Evolutionary conservation across 192 early-diverging fungal genomes (phyloP).

Genomic region (Coemansia sp.): DNA sequence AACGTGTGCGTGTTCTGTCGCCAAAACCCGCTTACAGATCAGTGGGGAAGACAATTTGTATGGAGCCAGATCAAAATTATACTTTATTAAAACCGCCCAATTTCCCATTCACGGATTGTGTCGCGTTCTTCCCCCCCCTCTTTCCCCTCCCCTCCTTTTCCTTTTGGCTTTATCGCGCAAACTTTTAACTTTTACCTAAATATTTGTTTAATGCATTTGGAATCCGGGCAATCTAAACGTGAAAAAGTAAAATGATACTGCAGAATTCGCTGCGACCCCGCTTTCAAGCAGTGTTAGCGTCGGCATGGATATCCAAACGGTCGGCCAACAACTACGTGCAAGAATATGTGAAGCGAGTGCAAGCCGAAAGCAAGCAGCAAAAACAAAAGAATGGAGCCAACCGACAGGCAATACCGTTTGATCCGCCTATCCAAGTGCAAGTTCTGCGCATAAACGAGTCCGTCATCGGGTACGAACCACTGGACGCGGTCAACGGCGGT

Average conservation of each 20-base stretch:
- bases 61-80: no score
- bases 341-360: slow-evolving; percentile 33
- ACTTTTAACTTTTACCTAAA: no score
- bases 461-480: slow-evolving; percentile 16
- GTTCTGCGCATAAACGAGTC: slow-evolving; percentile 24
- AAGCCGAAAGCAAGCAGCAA: slow-evolving; percentile 7
- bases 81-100: no score
- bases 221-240: neutral
- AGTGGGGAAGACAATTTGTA: no score
- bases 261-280: slow-evolving; percentile 28
- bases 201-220: no score
- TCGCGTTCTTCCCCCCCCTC: no score
- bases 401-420: slow-evolving; percentile 30
- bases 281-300: slow-evolving; percentile 48
- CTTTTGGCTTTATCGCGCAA: no score
- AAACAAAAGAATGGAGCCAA: neutral
- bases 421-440: slow-evolving; percentile 51
- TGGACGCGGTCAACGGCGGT: slow-evolving; percentile 51
- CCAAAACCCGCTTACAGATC: no score
- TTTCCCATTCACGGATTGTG: no score
- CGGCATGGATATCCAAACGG: slow-evolving; percentile 55
- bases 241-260: slow-evolving; percentile 5
- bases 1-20: no score
- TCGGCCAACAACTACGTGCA: slow-evolving; percentile 46
- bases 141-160: no score